These are phyloP conservation scores for Lachnum nothofagi DNA, from an alignment of 2,329 filamentous ascomycete species.

Conservation along the genomic window DNA sequence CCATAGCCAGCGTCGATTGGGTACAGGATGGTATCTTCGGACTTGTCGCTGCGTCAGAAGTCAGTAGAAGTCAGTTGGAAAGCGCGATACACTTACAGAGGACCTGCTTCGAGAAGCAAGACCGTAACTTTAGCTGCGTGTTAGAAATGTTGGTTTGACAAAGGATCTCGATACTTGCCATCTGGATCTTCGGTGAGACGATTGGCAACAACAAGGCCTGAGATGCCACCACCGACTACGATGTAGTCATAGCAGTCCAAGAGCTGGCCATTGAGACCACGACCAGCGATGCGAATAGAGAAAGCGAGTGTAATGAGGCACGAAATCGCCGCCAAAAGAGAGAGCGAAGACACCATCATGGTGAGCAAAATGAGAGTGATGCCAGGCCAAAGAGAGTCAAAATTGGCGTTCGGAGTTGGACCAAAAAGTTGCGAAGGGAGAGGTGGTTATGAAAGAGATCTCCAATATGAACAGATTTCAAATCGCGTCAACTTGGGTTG, in stretches of 20 bases:
- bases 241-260: conserved; percentile 36
- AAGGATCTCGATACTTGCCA: conserved; percentile 4
- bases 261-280: conserved; percentile 21
- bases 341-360: background rate
- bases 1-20: conserved; percentile 25
- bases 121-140: conserved; percentile 19
- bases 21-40: conserved; percentile 23
- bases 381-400: background rate
- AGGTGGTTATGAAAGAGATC: background rate
- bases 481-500: background rate
- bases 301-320: conserved; percentile 6
- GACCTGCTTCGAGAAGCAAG: conserved; percentile 25
- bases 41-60: conserved; percentile 18
- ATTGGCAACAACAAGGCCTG: conserved; percentile 42
- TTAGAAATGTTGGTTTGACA: background rate
- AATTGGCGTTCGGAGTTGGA: background rate
- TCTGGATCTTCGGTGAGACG: conserved; percentile 37
- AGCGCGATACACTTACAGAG: conserved; percentile 13
- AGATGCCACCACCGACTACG: conserved; percentile 43
- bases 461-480: background rate
- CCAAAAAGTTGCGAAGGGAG: background rate
- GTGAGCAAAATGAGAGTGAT: background rate
- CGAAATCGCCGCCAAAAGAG: conserved; percentile 2
- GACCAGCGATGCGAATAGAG: conserved; percentile 15
- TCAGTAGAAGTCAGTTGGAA: background rate